phyloP scores from a whole-genome alignment of 2,329 filamentous ascomycete species.

The Apiospora marii region DNA sequence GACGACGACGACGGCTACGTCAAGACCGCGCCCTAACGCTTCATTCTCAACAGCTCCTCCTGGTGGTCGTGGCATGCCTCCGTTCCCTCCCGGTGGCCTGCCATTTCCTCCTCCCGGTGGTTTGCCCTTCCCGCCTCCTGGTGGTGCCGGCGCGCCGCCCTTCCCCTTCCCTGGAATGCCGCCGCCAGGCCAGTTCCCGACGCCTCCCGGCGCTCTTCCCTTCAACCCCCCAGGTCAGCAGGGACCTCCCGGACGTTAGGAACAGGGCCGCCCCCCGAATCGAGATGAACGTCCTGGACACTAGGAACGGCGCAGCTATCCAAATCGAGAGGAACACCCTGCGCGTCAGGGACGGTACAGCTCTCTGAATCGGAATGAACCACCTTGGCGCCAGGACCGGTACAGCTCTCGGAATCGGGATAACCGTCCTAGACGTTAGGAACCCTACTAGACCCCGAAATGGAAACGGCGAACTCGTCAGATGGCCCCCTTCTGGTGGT shows the following conservation, averaged over 20 bases:
- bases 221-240: slow-evolving; percentile 46
- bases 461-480: not conserved
- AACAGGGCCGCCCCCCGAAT: not conserved
- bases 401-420: too few relatives aligned
- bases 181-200: slow-evolving; percentile 48
- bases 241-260: slow-evolving; percentile 45
- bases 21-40: slow-evolving; percentile 1
- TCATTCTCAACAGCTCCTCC: slow-evolving; percentile 41
- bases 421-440: too few relatives aligned
- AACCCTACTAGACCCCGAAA: not conserved
- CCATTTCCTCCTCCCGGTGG: slow-evolving; percentile 44
- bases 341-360: not conserved
- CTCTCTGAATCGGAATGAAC: not conserved
- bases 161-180: slow-evolving; percentile 59
- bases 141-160: slow-evolving; percentile 53
- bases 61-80: slow-evolving; percentile 47
- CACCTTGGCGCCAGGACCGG: too few relatives aligned
- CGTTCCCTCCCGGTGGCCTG: slow-evolving; percentile 54
- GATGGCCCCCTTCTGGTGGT: not conserved
- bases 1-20: not conserved
- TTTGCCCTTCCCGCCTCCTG: slow-evolving; percentile 44
- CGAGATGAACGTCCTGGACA: not conserved
- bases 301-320: not conserved
- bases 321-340: too few relatives aligned
- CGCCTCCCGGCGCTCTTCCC: slow-evolving; percentile 45